Conservation (phyloP, 179 eudicot species). For the Spergularia azorica region DNA sequence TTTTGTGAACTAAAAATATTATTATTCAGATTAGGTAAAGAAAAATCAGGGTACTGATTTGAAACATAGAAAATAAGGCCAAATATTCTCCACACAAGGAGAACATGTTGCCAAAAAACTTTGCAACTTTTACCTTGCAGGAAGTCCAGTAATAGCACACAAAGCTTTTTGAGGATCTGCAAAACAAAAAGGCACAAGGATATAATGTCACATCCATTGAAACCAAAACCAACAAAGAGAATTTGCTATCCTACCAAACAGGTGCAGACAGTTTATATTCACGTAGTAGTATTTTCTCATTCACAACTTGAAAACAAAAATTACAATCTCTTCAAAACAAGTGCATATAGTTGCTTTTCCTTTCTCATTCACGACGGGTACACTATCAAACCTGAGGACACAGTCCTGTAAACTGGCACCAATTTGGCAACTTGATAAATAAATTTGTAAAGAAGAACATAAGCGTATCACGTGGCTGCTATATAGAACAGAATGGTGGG, state of each 20-base stretch:
- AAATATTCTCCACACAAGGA: no score
- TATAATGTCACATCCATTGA: conserved; percentile 5
- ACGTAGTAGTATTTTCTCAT: no score
- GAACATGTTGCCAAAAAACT: no score
- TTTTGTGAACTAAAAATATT: no score
- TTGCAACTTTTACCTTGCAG: conserved; percentile 69
- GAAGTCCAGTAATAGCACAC: conserved; percentile 85
- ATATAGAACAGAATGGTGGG: no score
- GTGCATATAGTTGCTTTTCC: neutral
- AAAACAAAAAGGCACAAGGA: conserved; percentile 23
- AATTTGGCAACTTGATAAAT: neutral
- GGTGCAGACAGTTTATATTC: no score
- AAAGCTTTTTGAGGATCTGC: conserved; percentile 79
- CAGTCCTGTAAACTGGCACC: neutral
- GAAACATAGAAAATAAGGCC: no score
- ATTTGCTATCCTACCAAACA: neutral
- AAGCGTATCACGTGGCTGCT: no score
- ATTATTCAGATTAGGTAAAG: no score
- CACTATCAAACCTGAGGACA: neutral
- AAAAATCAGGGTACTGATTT: no score
- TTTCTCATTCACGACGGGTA: neutral
- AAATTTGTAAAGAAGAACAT: neutral
- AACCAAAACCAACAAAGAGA: neutral
- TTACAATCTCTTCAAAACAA: neutral
- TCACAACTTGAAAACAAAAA: no score